Percentiles rank a stretch among this genome's conserved stretches.
Conservation (phyloP, 805 yeast species). For the Yueomyces sinensis region DNA sequence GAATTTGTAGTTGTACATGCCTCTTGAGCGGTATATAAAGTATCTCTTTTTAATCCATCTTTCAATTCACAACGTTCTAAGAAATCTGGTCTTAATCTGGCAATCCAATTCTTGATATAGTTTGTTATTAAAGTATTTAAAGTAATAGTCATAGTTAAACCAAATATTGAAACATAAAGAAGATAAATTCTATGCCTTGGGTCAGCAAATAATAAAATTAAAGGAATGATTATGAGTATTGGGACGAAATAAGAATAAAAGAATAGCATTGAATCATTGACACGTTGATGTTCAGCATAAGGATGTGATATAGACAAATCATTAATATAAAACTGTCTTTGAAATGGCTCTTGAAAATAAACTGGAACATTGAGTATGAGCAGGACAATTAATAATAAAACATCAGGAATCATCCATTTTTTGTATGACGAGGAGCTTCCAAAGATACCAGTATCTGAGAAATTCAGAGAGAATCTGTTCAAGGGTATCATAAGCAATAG, state of each 20-base stretch:
- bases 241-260: slow-evolving; percentile 45
- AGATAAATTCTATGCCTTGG: slow-evolving; percentile 45
- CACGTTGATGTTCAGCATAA: slow-evolving; percentile 60
- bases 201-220: slow-evolving; percentile 23
- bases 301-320: slow-evolving; percentile 78
- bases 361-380: slow-evolving; percentile 23
- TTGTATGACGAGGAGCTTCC: background rate
- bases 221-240: slow-evolving; percentile 23
- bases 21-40: slow-evolving; percentile 46
- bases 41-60: slow-evolving; percentile 39
- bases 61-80: slow-evolving; percentile 71
- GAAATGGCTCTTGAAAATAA: slow-evolving; percentile 41
- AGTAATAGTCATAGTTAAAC: slow-evolving; percentile 46
- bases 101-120: slow-evolving; percentile 68
- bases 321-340: slow-evolving; percentile 63
- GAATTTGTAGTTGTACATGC: slow-evolving; percentile 45
- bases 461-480: background rate
- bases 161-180: slow-evolving; percentile 51
- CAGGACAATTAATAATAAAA: slow-evolving; percentile 20
- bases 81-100: slow-evolving; percentile 88
- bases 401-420: slow-evolving; percentile 31
- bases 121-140: slow-evolving; percentile 56
- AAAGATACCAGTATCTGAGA: background rate
- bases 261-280: slow-evolving; percentile 41
- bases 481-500: background rate